phyloP scores from a whole-genome alignment of 352 stramenopile genomes.

The Nothophytophthora sp. region DNA sequence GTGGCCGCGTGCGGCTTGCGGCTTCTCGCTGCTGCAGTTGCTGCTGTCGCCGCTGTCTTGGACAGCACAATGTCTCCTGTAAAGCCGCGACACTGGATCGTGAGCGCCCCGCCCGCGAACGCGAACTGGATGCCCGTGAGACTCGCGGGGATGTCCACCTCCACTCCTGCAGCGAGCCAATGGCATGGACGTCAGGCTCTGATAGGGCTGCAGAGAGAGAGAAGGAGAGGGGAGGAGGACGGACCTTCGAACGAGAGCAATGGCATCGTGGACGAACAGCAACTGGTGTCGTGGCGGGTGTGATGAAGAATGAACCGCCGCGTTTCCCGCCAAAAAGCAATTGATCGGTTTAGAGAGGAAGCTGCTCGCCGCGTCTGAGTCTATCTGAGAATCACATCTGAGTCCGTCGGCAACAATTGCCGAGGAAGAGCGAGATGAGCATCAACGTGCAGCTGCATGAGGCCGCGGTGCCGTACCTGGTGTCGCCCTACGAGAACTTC shows the following conservation, averaged over 20 bases:
- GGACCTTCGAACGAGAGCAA: constrained; percentile 75
- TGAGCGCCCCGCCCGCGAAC: constrained; percentile 56
- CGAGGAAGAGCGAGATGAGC: no score
- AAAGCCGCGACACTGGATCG: constrained; percentile 77
- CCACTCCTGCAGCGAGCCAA: constrained; percentile 41
- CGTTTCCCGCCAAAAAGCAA: constrained; percentile 8
- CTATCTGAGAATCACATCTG: no score
- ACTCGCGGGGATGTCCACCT: constrained; percentile 66
- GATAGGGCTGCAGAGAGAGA: background rate
- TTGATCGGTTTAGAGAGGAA: no score
- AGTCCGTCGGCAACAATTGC: no score
- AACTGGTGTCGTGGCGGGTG: no score
- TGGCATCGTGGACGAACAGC: constrained; percentile 47
- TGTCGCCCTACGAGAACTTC: constrained; percentile 80
- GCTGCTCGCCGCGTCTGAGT: no score
- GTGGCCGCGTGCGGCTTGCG: background rate
- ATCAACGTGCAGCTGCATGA: constrained; percentile 77
- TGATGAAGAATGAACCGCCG: no score
- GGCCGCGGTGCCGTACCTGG: constrained; percentile 58
- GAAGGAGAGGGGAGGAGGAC: no score
- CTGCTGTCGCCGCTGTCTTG: constrained; percentile 16
- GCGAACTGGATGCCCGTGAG: constrained; percentile 68
- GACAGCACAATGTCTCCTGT: constrained; percentile 67
- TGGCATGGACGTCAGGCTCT: background rate
- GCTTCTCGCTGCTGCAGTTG: constrained; percentile 13